Evolutionary conservation across 805 yeast species (phyloP).

Genomic region (Candida chauliodis): DNA sequence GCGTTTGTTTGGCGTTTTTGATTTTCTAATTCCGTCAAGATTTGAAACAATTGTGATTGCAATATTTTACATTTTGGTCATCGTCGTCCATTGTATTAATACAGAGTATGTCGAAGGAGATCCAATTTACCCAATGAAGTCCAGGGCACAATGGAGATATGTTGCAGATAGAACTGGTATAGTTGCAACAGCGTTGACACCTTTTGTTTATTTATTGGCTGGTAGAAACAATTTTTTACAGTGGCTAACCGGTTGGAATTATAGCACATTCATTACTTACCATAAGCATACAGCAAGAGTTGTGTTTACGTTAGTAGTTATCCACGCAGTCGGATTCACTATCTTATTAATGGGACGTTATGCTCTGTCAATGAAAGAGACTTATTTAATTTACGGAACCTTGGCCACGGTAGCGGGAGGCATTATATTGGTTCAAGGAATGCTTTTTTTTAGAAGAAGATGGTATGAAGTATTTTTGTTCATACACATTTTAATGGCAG

Average conservation of each 20-base stretch:
- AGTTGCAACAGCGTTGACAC: slow-evolving; percentile 40
- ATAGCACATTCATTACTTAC: slow-evolving; percentile 36
- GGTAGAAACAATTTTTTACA: slow-evolving; percentile 60
- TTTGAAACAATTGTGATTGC: slow-evolving; percentile 28
- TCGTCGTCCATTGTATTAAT: slow-evolving; percentile 13
- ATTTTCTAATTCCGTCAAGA: slow-evolving; percentile 31
- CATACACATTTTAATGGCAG: slow-evolving; percentile 36
- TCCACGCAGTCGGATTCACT: slow-evolving; percentile 31
- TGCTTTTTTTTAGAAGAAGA: slow-evolving; percentile 30
- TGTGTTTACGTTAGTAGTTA: slow-evolving; percentile 20
- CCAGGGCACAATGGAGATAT: slow-evolving; percentile 25
- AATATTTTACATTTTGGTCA: slow-evolving; percentile 17
- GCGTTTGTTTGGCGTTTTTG: slow-evolving; percentile 4
- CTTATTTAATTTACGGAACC: slow-evolving; percentile 32
- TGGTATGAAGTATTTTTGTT: slow-evolving; percentile 36
- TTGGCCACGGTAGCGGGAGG: slow-evolving; percentile 36
- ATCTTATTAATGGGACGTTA: slow-evolving; percentile 13
- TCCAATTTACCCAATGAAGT: slow-evolving; percentile 20
- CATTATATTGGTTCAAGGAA: slow-evolving; percentile 27
- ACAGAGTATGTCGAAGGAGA: slow-evolving; percentile 14
- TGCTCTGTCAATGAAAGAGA: slow-evolving; percentile 13
- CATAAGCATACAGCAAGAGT: slow-evolving; percentile 46
- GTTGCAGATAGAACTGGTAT: slow-evolving; percentile 53
- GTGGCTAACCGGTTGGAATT: slow-evolving; percentile 57
- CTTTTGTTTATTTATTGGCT: slow-evolving; percentile 53